Conservation (phyloP, 768 basidiomycete genomes). For the Tricholoma furcatifolium region DNA sequence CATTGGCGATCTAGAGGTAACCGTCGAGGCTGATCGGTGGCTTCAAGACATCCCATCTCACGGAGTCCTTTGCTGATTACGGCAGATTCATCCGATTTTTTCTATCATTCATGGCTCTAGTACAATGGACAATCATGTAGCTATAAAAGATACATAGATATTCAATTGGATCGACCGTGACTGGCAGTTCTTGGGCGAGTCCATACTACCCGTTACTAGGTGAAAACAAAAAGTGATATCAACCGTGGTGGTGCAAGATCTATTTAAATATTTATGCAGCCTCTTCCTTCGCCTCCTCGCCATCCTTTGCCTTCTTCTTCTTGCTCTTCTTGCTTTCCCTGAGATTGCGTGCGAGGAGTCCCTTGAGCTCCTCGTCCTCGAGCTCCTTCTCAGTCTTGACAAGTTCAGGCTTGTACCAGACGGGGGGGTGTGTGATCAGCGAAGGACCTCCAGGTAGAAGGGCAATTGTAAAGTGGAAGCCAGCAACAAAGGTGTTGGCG, state of each 20-base stretch:
- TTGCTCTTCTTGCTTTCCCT: conserved; percentile 91
- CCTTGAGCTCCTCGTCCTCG: conserved; percentile 84
- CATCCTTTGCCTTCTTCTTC: conserved; percentile 73
- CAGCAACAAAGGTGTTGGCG: conserved; percentile 81
- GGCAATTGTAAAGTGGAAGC: conserved; percentile 97
- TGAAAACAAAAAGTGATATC: too few species aligned
- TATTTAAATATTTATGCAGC: conserved; percentile 21
- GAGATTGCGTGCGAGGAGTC: conserved; percentile 71
- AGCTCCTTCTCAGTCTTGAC: conserved; percentile 89
- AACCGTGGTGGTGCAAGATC: neutral
- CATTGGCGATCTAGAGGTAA: too few species aligned
- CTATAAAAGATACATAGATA: too few species aligned
- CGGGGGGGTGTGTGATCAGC: conserved; percentile 82
- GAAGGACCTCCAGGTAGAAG: conserved; percentile 87
- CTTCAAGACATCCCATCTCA: too few species aligned
- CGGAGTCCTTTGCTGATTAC: too few species aligned
- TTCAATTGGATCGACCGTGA: too few species aligned
- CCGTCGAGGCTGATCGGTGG: too few species aligned
- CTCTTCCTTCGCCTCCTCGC: conserved; percentile 40
- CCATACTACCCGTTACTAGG: too few species aligned
- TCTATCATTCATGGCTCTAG: too few species aligned
- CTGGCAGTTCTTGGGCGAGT: too few species aligned
- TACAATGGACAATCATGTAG: too few species aligned
- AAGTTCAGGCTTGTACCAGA: conserved; percentile 93
- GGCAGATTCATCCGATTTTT: too few species aligned